Conservation (phyloP, 2,329 filamentous ascomycete species). For the Trichoderma harzianum region DNA sequence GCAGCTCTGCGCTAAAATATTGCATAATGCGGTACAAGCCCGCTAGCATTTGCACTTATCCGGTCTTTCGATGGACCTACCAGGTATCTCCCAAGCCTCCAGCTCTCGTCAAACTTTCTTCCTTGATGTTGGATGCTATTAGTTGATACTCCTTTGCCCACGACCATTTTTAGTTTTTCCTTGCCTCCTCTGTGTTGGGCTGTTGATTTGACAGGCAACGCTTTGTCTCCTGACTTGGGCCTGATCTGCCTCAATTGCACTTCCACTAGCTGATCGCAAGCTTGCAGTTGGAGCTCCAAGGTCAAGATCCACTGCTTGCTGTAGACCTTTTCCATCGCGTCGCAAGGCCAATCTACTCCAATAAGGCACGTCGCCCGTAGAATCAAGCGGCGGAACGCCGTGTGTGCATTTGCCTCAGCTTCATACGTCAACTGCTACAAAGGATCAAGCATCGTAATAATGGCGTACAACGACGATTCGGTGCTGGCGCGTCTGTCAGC, state of each 20-base stretch:
- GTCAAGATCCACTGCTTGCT: conserved; percentile 26
- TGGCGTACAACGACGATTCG: conserved; percentile 96
- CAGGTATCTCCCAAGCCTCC: conserved; percentile 13
- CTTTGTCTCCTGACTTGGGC: neutral
- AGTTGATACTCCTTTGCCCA: neutral
- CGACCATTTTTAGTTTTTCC: neutral
- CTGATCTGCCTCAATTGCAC: neutral
- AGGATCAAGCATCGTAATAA: conserved; percentile 35
- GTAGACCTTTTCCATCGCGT: conserved; percentile 29
- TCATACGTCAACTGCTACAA: neutral
- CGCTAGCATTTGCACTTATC: conserved; percentile 25
- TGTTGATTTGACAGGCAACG: neutral
- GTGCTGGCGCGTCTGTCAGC: conserved; percentile 92
- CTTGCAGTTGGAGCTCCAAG: conserved; percentile 5
- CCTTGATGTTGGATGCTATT: neutral
- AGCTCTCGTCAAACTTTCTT: conserved; percentile 24
- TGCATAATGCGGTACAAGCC: conserved; percentile 23
- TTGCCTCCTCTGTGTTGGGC: neutral
- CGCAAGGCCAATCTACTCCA: conserved; percentile 25
- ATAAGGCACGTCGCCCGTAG: conserved; percentile 21
- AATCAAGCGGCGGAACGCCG: conserved; percentile 9
- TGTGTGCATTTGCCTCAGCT: neutral
- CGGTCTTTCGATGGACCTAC: conserved; percentile 19
- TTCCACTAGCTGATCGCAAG: neutral
- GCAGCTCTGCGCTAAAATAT: conserved; percentile 19